Percentiles rank a stretch among this genome's conserved stretches.
Evolutionary conservation across 768 basidiomycete genomes (phyloP).

Genomic region (Termitomyces sp.): DNA sequence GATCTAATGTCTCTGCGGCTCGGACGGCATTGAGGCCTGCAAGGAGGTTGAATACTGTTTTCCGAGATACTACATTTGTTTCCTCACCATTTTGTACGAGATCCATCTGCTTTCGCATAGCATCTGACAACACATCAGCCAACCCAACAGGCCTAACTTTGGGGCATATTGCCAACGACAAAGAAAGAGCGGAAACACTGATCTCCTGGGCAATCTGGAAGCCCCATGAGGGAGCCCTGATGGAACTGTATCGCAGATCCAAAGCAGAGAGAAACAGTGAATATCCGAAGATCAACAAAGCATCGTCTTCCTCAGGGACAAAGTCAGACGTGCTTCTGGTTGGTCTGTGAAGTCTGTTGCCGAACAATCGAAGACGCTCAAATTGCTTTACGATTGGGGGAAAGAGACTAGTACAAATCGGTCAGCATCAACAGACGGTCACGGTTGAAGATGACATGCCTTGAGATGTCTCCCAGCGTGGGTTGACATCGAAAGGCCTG

Average conservation of each 20-base stretch:
- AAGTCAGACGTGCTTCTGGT: constrained; percentile 15
- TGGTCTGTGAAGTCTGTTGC: constrained; percentile 17
- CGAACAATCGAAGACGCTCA: constrained; percentile 16
- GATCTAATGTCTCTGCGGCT: background rate
- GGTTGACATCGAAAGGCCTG: constrained; percentile 23
- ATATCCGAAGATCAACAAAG: constrained; percentile 24
- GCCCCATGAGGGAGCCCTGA: constrained; percentile 11
- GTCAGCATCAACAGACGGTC: background rate
- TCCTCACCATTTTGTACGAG: constrained; percentile 7
- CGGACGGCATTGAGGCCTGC: constrained; percentile 4
- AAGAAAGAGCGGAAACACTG: constrained; percentile 18
- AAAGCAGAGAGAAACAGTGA: constrained; percentile 24
- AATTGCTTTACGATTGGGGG: constrained; percentile 6
- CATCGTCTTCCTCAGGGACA: constrained; percentile 18
- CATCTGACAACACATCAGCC: constrained; percentile 14
- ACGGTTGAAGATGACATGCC: constrained; percentile 8
- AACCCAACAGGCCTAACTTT: constrained; percentile 21
- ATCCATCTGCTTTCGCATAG: constrained; percentile 8
- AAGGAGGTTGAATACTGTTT: background rate
- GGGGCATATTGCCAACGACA: constrained; percentile 19
- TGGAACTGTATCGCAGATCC: constrained; percentile 20
- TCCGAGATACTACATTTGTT: background rate
- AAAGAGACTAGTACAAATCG: constrained; percentile 3
- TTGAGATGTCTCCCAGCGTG: background rate
- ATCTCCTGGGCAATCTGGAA: constrained; percentile 23